These are phyloP conservation scores for Vanderwaltozyma polyspora DNA, from an alignment of 805 yeast genomes.

Conservation along the genomic window DNA sequence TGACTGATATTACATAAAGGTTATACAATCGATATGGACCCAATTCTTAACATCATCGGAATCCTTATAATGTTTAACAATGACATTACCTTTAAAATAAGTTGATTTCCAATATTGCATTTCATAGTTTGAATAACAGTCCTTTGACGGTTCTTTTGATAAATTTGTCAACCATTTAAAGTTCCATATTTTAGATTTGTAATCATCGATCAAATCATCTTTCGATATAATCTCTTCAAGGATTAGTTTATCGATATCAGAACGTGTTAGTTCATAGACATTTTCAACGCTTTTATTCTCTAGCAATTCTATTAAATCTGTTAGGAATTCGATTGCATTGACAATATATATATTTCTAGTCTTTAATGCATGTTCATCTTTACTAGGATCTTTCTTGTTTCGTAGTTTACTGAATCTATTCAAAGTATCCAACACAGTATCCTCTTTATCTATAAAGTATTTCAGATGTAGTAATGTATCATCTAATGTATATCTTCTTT, in stretches of 20 bases:
- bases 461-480: conserved; percentile 26
- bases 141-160: conserved; percentile 31
- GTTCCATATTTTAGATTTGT: conserved; percentile 28
- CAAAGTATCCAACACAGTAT: conserved; percentile 39
- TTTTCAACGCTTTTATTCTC: conserved; percentile 30
- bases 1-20: conserved; percentile 12
- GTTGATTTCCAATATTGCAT: conserved; percentile 43
- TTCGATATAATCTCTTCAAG: conserved; percentile 20
- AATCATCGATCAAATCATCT: conserved; percentile 11
- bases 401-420: conserved; percentile 27
- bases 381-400: conserved; percentile 6
- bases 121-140: conserved; percentile 40
- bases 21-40: conserved; percentile 17
- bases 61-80: conserved; percentile 27
- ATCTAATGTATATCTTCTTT: conserved; percentile 16
- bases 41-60: conserved; percentile 16
- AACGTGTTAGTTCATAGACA: conserved; percentile 35
- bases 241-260: conserved; percentile 26
- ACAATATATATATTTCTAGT: conserved; percentile 13
- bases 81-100: conserved; percentile 38
- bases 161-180: conserved; percentile 31
- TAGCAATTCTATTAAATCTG: conserved; percentile 35
- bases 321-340: conserved; percentile 27
- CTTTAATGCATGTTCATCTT: too few species aligned
- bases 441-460: conserved; percentile 33